These are phyloP conservation scores for Cladosporium austrohemisphaericum DNA, from an alignment of 2,329 filamentous ascomycete genomes.

Conservation along the genomic window DNA sequence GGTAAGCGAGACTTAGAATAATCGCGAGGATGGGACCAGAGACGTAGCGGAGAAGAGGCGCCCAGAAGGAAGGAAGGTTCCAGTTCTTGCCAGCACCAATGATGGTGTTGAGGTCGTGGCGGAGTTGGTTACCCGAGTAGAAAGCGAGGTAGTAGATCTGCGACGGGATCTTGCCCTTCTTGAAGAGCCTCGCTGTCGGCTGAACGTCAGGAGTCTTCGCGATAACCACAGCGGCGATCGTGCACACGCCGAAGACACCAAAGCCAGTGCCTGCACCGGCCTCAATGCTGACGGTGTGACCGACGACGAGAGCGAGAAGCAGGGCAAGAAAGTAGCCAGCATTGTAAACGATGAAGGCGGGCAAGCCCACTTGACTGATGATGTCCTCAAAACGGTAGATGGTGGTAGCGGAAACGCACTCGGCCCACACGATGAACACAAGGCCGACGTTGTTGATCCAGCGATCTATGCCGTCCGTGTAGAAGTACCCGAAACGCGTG, in stretches of 20 bases:
- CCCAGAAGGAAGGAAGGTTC: conserved; percentile 52
- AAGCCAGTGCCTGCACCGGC: conserved; percentile 48
- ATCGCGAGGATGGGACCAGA: conserved; percentile 50
- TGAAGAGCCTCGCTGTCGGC: conserved; percentile 6
- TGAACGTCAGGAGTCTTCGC: conserved; percentile 15
- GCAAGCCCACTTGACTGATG: conserved; percentile 42
- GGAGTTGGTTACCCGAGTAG: conserved; percentile 42
- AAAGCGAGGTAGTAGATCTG: conserved; percentile 55
- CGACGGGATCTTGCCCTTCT: not conserved
- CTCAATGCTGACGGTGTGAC: conserved; percentile 37
- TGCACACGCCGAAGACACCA: conserved; percentile 42
- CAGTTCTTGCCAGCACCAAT: conserved; percentile 55
- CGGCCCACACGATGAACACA: conserved; percentile 53
- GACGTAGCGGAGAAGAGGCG: conserved; percentile 48
- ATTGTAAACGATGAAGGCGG: conserved; percentile 47
- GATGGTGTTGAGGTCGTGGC: conserved; percentile 52
- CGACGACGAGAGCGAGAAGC: conserved; percentile 50
- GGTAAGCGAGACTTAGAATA: conserved; percentile 50
- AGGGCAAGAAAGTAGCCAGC: conserved; percentile 53
- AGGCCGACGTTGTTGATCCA: conserved; percentile 56
- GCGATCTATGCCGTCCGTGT: conserved; percentile 53
- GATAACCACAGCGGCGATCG: conserved; percentile 31
- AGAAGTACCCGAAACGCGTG: conserved; percentile 55
- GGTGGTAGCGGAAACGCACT: conserved; percentile 52
- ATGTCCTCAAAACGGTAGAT: conserved; percentile 53